Evolutionary conservation across 1,284 basidiomycete species (phyloP).

Genomic region (Rhodotorula mucilaginosa): DNA sequence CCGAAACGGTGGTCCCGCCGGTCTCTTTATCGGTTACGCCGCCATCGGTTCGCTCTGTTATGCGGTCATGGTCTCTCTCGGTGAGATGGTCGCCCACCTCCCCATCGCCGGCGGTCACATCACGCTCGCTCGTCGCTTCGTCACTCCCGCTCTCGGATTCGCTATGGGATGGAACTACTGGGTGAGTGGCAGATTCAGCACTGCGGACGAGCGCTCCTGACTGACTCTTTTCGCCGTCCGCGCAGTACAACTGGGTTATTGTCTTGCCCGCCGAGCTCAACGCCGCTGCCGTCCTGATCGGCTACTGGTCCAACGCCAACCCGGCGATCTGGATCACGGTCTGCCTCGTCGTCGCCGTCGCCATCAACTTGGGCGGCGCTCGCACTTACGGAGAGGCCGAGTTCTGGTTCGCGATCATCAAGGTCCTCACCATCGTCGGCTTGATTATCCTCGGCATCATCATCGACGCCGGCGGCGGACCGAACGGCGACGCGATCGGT

Average conservation of each 20-base stretch:
- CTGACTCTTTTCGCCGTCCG: not conserved
- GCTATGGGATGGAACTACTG: conserved; percentile 65
- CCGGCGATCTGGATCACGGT: conserved; percentile 75
- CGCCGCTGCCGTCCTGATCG: conserved; percentile 50
- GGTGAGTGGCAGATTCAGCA: not conserved
- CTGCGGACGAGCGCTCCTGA: not conserved
- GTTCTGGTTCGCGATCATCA: conserved; percentile 60
- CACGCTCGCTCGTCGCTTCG: conserved; percentile 64
- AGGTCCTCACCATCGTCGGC: conserved; percentile 56
- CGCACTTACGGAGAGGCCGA: conserved; percentile 50
- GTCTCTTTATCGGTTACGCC: conserved; percentile 31
- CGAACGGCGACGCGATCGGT: conserved; percentile 40
- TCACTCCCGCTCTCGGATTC: conserved; percentile 74
- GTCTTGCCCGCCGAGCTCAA: conserved; percentile 51
- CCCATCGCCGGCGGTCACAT: conserved; percentile 42
- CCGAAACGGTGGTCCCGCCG: conserved; percentile 57
- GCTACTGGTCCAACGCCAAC: conserved; percentile 54
- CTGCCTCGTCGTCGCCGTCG: conserved; percentile 66
- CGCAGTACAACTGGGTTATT: conserved; percentile 37
- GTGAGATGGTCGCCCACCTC: conserved; percentile 57
- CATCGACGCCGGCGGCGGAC: conserved; percentile 49
- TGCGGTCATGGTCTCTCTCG: conserved; percentile 50
- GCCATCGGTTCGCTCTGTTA: conserved; percentile 50
- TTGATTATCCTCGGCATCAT: conserved; percentile 61
- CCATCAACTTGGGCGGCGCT: conserved; percentile 70